Evolutionary conservation across 768 basidiomycete genomes (phyloP).

Genomic region (Clavulina sp.): DNA sequence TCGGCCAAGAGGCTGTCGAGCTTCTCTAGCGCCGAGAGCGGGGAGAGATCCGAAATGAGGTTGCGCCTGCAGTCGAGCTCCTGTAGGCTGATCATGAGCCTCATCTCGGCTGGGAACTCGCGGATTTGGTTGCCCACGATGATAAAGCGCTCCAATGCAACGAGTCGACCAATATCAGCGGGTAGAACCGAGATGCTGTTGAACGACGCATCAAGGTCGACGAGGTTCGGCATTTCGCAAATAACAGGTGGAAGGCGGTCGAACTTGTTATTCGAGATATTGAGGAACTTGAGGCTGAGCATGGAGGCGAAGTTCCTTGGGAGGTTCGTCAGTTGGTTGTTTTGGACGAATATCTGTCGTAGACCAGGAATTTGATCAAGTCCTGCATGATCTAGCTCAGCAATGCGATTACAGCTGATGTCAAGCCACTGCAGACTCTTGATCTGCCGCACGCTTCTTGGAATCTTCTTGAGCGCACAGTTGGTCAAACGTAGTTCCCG

Average conservation of each 20-base stretch:
- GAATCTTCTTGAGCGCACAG: slow-evolving; percentile 91
- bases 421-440: slow-evolving; percentile 62
- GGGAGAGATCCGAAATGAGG: slow-evolving; percentile 52
- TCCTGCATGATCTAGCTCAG: slow-evolving; percentile 70
- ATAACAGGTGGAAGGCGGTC: slow-evolving; percentile 55
- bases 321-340: slow-evolving; percentile 77
- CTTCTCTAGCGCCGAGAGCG: slow-evolving; percentile 49
- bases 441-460: slow-evolving; percentile 63
- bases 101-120: slow-evolving; percentile 47
- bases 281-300: slow-evolving; percentile 52
- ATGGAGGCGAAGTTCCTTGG: slow-evolving; percentile 75
- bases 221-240: slow-evolving; percentile 49
- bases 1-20: slow-evolving; percentile 57
- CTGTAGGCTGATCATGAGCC: slow-evolving; percentile 38
- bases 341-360: slow-evolving; percentile 55
- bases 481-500: slow-evolving; percentile 73
- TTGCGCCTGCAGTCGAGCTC: slow-evolving; percentile 79
- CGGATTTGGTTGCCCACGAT: slow-evolving; percentile 77
- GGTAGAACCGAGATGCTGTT: slow-evolving; percentile 75
- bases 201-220: slow-evolving; percentile 87
- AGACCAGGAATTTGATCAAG: slow-evolving; percentile 63
- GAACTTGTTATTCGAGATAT: slow-evolving; percentile 95
- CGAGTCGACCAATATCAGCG: slow-evolving; percentile 54
- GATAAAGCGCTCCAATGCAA: slow-evolving; percentile 48
- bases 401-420: slow-evolving; percentile 80